Evolutionary conservation across 2,329 filamentous ascomycete genomes (phyloP), one percentile per base, ranked within the genome.

Genomic region (Fusarium succisae): DNA sequence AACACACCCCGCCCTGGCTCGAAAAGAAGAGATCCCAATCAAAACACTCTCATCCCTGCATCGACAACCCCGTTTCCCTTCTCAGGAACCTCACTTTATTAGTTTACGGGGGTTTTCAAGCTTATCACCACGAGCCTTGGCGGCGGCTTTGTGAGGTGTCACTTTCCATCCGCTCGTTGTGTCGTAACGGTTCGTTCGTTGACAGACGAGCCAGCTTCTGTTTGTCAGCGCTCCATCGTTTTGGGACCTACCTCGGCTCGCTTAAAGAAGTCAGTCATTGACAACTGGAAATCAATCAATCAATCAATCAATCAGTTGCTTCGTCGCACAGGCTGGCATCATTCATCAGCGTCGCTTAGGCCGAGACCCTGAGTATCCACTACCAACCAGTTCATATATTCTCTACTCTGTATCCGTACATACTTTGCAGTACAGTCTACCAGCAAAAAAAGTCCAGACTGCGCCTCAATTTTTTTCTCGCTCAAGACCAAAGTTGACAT

Each of bases 211-310:
- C 28, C 38, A 51, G 56, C 43, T 38, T 63, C 57, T 57, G 32
- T 69, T 63, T 63, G 53, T 57, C 64, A 69, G 67, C 44, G 30
- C 26, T 60, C 48, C 58, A 20, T 48, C 47, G 32, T 45, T 45
- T 35, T 38, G 63, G 56, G 20, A 62, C 59, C 53, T 66, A 62
- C 59, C 53, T 70, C 72, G 72, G 72, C 39, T 73, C 63, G 61
- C 48, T 54, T 62, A 38, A 24, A 51, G 58, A 47, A 28, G 26
- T 55, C 54, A 44, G 26, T 55, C 47, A 44, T 32, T 53, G 62
- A 60, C 58, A 56, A 47, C 44, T 53, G 51, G 58, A 38, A 48
- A 61, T 72, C 45, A 51, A 39, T 55, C n/a, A 55, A 43, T 50
- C 18, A 53, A 54, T 53, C 32, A 39, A 22, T 58, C 35, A 32